phyloP scores from a whole-genome alignment of 495 filamentous ascomycete species.

The Parmelia sp. region DNA sequence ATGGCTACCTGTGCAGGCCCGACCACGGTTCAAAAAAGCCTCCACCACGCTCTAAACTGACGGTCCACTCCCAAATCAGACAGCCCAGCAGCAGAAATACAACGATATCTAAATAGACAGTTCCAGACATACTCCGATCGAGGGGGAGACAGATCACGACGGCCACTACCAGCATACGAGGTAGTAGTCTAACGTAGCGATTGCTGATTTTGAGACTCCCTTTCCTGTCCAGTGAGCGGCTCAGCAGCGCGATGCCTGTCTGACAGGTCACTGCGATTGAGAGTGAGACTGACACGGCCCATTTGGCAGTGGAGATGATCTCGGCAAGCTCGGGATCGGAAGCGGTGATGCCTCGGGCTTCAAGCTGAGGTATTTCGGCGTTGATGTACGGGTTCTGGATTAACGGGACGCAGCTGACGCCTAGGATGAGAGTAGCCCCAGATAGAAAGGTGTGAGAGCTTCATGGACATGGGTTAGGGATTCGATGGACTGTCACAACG shows the following conservation, averaged over 20 bases:
- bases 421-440: constrained; percentile 28
- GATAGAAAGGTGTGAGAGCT: constrained; percentile 27
- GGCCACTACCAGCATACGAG: constrained; percentile 18
- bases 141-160: constrained; percentile 26
- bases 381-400: constrained; percentile 16
- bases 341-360: neutral
- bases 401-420: constrained; percentile 27
- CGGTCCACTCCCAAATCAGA: constrained; percentile 27
- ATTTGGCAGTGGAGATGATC: constrained; percentile 21
- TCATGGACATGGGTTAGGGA: neutral
- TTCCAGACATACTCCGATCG: constrained; percentile 9
- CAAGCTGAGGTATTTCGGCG: neutral
- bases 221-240: constrained; percentile 23
- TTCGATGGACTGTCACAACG: neutral
- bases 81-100: constrained; percentile 16
- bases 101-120: constrained; percentile 17
- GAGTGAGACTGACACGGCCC: constrained; percentile 25
- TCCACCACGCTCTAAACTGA: constrained; percentile 25
- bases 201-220: constrained; percentile 26
- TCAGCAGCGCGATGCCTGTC: constrained; percentile 26
- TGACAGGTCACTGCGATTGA: constrained; percentile 19
- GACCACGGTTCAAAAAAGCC: constrained; percentile 22
- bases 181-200: constrained; percentile 26
- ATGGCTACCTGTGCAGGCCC: neutral
- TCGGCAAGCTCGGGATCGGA: constrained; percentile 4